Evolutionary conservation across 441 rosid species (phyloP), one percentile per base, ranked within the genome.

Genomic region (Bocquillonia castaneifolia): DNA sequence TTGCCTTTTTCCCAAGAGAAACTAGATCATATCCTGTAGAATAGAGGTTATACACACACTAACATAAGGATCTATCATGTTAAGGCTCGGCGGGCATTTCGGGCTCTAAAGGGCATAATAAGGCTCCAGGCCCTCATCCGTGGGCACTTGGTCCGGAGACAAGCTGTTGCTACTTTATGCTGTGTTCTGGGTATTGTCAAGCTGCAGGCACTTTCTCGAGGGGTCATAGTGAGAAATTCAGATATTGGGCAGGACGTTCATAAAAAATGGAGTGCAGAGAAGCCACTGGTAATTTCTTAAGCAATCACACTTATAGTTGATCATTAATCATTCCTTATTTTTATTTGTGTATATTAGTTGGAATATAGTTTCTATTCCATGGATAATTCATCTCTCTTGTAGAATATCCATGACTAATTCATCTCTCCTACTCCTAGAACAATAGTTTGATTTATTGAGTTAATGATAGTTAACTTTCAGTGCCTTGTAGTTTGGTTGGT

Each of bases 91-190:
- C 82, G 81, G 67, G 93, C 88, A 71, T 81, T 89, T 74, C 64
- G 79, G 67, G 92, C 82, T 80, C 89, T 77, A 53, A 90, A 86
- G 85, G 92, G 86, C 70, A 87, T 89, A 57, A 77, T 92, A 44
- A 89, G 86, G 84, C 84, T 95, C 77, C 99, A 95, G 83, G 98
- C 99, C 71, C 90, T 93, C 59, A 87, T 89, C 39, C 92, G 98
- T 29, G 97, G 99, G 50, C 93, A 89, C 80, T 73, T 95, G 80
- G 97, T 92, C 67, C 84, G 99, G 75, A 88, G 76, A 67, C 97
- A 86, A 75, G 99, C 98, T 66, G 84, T 82, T 84, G 97, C 93
- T 56, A 84, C 99, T 39, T 78, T 95, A 48, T 81, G 86, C 59
- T 95, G 96, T 52, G 79, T 92, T 70, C 95, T 86, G 68, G 97